Percentiles rank a stretch among this genome's conserved stretches.
Evolutionary conservation across 768 basidiomycete species (phyloP).

Genomic region (Mycena albidolilacea): DNA sequence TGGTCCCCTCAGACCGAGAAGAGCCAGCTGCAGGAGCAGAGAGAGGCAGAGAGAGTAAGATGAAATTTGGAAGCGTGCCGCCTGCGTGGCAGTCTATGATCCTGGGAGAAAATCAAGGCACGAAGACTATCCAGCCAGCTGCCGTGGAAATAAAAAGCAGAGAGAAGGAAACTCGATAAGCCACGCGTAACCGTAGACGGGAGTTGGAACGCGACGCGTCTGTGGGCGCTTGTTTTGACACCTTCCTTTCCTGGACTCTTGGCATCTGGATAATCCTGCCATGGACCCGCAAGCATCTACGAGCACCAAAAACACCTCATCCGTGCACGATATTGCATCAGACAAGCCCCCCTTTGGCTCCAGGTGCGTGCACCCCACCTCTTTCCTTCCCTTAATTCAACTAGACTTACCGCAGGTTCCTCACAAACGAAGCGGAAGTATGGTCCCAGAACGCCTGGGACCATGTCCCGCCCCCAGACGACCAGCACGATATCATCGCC

Average conservation of each 20-base stretch:
- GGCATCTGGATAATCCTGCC: not conserved
- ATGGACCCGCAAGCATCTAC: constrained; percentile 21
- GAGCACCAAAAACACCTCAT: constrained; percentile 62
- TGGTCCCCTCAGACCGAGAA: too few species aligned
- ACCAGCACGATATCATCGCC: constrained; percentile 82
- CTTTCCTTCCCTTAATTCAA: constrained; percentile 16
- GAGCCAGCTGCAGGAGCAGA: too few species aligned
- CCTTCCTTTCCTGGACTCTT: constrained; percentile 11
- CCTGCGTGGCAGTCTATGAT: too few species aligned
- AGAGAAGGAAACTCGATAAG: too few species aligned
- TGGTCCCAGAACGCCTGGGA: constrained; percentile 95
- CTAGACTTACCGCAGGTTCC: constrained; percentile 62
- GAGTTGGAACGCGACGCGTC: constrained; percentile 12
- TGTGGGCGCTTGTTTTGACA: constrained; percentile 13
- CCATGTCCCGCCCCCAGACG: constrained; percentile 87
- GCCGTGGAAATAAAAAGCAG: too few species aligned
- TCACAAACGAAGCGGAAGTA: constrained; percentile 78
- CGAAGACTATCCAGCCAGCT: too few species aligned
- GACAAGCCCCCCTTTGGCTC: constrained; percentile 81
- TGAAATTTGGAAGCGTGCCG: too few species aligned
- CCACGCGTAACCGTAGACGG: too few species aligned
- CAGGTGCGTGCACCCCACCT: constrained; percentile 57
- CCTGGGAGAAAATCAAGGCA: too few species aligned
- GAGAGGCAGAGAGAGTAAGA: too few species aligned
- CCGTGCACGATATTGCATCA: constrained; percentile 71